phyloP scores from a whole-genome alignment of 768 basidiomycete genomes.

The Strobilomyces confusus region DNA sequence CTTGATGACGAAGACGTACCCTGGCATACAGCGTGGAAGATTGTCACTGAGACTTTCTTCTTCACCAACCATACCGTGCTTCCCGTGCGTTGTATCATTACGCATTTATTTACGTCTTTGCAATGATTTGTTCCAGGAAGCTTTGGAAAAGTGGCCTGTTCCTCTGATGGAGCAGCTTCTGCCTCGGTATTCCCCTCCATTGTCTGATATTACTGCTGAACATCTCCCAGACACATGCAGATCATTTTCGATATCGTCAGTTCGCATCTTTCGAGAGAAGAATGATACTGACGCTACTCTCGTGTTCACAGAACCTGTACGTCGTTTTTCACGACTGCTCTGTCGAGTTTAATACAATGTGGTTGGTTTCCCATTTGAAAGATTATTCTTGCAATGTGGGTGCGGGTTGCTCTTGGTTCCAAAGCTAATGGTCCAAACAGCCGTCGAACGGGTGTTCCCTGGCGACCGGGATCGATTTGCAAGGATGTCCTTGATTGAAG shows the following conservation, averaged over 20 bases:
- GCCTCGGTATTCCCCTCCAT: constrained; percentile 49
- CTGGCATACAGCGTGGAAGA: constrained; percentile 86
- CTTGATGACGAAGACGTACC: constrained; percentile 86
- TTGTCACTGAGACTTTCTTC: constrained; percentile 87
- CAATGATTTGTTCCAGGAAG: constrained; percentile 47
- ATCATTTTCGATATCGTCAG: constrained; percentile 88
- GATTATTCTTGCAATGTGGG: constrained; percentile 66
- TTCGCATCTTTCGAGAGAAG: constrained; percentile 9
- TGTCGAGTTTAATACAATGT: background rate
- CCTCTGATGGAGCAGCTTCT: constrained; percentile 80
- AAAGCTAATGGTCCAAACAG: constrained; percentile 30
- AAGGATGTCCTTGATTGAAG: constrained; percentile 92
- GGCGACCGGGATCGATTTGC: constrained; percentile 74
- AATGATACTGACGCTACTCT: constrained; percentile 14
- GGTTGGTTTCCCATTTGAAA: background rate
- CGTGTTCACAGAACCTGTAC: constrained; percentile 35
- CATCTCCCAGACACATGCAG: constrained; percentile 66
- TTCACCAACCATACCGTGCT: constrained; percentile 96
- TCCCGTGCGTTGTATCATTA: constrained; percentile 48
- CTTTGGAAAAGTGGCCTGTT: constrained; percentile 90
- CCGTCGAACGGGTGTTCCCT: constrained; percentile 88
- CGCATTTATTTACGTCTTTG: background rate
- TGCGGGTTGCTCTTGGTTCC: background rate
- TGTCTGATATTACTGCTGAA: background rate
- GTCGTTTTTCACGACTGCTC: background rate